These are phyloP conservation scores for Asterochloris sp. DNA, from an alignment of 139 green algal genomes.

Conservation along the genomic window DNA sequence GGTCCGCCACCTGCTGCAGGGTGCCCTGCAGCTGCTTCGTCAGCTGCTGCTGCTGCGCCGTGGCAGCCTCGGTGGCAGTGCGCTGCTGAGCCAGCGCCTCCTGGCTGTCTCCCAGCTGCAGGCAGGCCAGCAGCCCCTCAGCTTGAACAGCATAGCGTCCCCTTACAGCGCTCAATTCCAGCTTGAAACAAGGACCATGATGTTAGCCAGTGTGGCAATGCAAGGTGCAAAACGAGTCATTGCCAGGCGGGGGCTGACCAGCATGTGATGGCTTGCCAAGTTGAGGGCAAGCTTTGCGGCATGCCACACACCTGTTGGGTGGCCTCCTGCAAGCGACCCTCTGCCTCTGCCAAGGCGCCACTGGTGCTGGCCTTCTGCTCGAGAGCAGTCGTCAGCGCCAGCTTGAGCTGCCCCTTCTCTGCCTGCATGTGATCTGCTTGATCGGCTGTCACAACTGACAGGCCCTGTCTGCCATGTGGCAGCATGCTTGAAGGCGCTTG, in stretches of 20 bases:
- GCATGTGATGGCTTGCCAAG: too few species aligned
- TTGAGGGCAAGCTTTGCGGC: too few species aligned
- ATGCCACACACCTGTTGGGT: background rate
- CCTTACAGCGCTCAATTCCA: background rate
- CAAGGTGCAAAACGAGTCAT: too few species aligned
- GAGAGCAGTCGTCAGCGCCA: slow-evolving; percentile 31
- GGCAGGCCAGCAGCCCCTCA: too few species aligned
- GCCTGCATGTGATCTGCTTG: background rate
- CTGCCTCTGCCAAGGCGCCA: background rate
- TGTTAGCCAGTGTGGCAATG: too few species aligned
- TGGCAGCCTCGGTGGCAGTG: background rate
- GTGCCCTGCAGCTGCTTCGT: slow-evolving; percentile 21
- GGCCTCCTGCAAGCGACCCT: background rate
- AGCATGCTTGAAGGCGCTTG: too few species aligned
- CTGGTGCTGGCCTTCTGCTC: slow-evolving; percentile 12
- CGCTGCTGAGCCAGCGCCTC: background rate
- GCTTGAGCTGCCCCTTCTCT: slow-evolving; percentile 30
- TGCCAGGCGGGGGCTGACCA: too few species aligned
- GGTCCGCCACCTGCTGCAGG: slow-evolving; percentile 6
- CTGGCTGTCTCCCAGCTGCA: too few species aligned
- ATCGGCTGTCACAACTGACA: too few species aligned
- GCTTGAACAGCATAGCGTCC: background rate
- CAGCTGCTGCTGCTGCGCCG: slow-evolving; percentile 4
- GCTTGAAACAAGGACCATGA: background rate
- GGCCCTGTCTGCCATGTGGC: too few species aligned